These are phyloP conservation scores for Stephanodiscus triporus DNA, from an alignment of 108 stramenopile species.

Conservation along the genomic window DNA sequence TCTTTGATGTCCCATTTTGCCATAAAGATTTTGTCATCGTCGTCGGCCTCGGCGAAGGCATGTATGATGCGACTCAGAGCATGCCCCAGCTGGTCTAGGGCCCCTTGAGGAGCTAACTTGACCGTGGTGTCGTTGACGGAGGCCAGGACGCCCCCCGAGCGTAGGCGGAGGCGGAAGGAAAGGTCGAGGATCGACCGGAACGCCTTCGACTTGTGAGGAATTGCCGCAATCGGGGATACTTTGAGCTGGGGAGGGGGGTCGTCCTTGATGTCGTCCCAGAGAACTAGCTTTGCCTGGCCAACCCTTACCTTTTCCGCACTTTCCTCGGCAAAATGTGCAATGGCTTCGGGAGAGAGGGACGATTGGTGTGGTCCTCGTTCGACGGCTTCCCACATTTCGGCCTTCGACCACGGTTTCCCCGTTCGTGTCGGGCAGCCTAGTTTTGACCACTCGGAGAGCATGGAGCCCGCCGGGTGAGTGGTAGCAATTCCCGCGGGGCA, in stretches of 20 bases:
- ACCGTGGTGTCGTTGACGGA: constrained; percentile 13
- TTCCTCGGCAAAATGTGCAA: constrained; percentile 7
- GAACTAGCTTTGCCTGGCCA: constrained; percentile 11
- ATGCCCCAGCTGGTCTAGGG: constrained; percentile 23
- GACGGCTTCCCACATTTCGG: constrained; percentile 14
- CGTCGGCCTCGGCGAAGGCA: constrained; percentile 7
- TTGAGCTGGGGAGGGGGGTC: constrained; percentile 12
- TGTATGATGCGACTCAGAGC: constrained; percentile 11
- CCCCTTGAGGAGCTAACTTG: constrained; percentile 6
- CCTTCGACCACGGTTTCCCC: constrained; percentile 13
- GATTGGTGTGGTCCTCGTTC: constrained; percentile 27
- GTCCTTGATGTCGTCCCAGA: constrained; percentile 20
- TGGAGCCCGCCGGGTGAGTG: constrained; percentile 7
- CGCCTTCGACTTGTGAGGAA: constrained; percentile 18
- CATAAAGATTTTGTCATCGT: constrained; percentile 12
- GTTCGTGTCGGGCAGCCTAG: constrained; percentile 18
- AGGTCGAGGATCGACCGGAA: constrained; percentile 19
- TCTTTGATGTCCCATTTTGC: constrained; percentile 41
- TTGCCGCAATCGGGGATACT: constrained; percentile 19
- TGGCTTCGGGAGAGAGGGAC: constrained; percentile 8
- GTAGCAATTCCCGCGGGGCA: constrained; percentile 13
- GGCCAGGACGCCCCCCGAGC: neutral
- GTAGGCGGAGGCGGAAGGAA: constrained; percentile 6
- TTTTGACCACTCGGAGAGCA: constrained; percentile 6
- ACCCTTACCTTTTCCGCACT: neutral